These are phyloP conservation scores for Colletotrichum scovillei DNA, from an alignment of 2,329 filamentous ascomycete species.

Conservation along the genomic window DNA sequence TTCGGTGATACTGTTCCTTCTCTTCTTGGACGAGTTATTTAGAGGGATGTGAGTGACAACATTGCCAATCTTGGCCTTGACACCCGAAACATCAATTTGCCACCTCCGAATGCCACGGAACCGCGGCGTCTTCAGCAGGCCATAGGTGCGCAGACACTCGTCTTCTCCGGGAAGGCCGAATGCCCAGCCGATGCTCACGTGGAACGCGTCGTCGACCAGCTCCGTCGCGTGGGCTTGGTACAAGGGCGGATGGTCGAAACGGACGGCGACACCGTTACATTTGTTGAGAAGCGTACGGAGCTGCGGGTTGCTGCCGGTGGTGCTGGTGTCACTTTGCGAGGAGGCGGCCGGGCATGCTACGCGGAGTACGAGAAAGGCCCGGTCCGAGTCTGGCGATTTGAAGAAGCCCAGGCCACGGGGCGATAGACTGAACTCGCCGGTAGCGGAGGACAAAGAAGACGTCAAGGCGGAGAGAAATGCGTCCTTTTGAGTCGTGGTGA, in stretches of 20 bases:
- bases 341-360: conserved; percentile 50
- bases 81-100: conserved; percentile 64
- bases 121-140: conserved; percentile 40
- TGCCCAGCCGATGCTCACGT: conserved; percentile 91
- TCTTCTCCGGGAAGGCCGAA: conserved; percentile 64
- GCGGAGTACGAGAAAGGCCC: conserved; percentile 87
- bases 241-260: conserved; percentile 75
- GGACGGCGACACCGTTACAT: conserved; percentile 72
- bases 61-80: conserved; percentile 84
- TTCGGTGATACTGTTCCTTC: not conserved
- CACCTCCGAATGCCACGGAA: conserved; percentile 51
- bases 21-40: conserved; percentile 16
- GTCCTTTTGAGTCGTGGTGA: conserved; percentile 79
- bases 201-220: conserved; percentile 69
- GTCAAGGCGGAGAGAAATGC: conserved; percentile 70
- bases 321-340: conserved; percentile 9
- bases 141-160: conserved; percentile 50
- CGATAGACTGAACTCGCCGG: conserved; percentile 49
- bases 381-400: conserved; percentile 67
- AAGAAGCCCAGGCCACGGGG: conserved; percentile 59
- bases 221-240: conserved; percentile 60
- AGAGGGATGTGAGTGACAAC: conserved; percentile 65
- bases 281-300: conserved; percentile 72
- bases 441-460: conserved; percentile 52
- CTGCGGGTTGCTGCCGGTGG: conserved; percentile 57